A percentile compares a stretch with the other conserved stretches of the same genome.
These are phyloP conservation scores for Nakazawaea wickerhamii DNA, from an alignment of 805 yeast genomes.

Conservation along the genomic window DNA sequence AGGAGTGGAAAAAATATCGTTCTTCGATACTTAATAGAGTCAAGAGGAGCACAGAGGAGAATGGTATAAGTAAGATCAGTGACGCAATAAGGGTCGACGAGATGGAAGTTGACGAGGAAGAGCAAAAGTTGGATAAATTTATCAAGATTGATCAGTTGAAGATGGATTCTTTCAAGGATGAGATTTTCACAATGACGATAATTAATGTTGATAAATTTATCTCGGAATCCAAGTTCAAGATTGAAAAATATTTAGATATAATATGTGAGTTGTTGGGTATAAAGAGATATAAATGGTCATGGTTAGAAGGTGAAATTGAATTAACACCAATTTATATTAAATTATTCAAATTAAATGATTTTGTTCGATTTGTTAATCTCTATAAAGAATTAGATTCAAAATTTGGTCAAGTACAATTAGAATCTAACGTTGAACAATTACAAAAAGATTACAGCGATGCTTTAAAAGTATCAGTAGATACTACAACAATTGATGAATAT, in stretches of 20 bases:
- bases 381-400: slow-evolving; percentile 6
- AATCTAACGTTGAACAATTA: slow-evolving; percentile 1
- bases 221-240: neutral
- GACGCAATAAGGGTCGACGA: neutral
- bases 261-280: neutral
- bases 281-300: slow-evolving; percentile 5
- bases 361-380: slow-evolving; percentile 18
- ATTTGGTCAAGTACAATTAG: slow-evolving; percentile 5
- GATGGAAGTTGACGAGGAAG: slow-evolving; percentile 6
- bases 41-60: neutral
- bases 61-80: neutral
- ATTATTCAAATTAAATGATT: slow-evolving; percentile 23
- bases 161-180: neutral
- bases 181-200: neutral
- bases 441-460: neutral
- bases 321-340: slow-evolving; percentile 20
- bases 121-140: neutral
- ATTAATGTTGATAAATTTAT: neutral
- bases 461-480: neutral
- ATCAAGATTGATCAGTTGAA: slow-evolving; percentile 1
- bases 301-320: slow-evolving; percentile 12
- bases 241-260: slow-evolving; percentile 4
- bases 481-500: slow-evolving; percentile 8
- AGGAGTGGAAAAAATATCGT: slow-evolving; percentile 4
- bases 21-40: neutral